Conservation (phyloP, 2,329 filamentous ascomycete species). For the Phaeomoniella chlamydospora region DNA sequence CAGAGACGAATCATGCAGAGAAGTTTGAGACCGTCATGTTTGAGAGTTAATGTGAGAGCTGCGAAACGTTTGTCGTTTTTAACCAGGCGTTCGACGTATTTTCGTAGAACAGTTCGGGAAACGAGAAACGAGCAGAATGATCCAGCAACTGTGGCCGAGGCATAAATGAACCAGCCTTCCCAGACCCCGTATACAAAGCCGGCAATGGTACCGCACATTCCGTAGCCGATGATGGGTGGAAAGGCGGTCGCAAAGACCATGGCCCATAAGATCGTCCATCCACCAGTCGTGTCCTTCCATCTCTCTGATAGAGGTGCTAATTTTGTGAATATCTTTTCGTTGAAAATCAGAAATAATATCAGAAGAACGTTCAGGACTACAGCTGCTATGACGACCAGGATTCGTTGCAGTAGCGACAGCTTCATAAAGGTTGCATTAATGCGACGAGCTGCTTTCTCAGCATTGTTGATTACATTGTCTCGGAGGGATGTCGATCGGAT, state of each 20-base stretch:
- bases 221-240: slow-evolving; percentile 79
- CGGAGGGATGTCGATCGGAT: slow-evolving; percentile 16
- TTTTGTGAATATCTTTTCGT: slow-evolving; percentile 62
- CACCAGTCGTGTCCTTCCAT: slow-evolving; percentile 61
- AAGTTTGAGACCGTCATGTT: slow-evolving; percentile 78
- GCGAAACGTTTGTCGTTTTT: slow-evolving; percentile 76
- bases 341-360: slow-evolving; percentile 63
- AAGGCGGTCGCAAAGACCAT: slow-evolving; percentile 66
- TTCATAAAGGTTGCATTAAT: slow-evolving; percentile 19
- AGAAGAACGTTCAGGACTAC: slow-evolving; percentile 39
- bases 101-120: slow-evolving; percentile 62
- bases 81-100: slow-evolving; percentile 67
- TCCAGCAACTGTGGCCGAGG: slow-evolving; percentile 63
- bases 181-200: slow-evolving; percentile 61
- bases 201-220: slow-evolving; percentile 54
- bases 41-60: slow-evolving; percentile 73
- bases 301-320: slow-evolving; percentile 58
- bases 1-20: slow-evolving; percentile 86
- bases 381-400: slow-evolving; percentile 38
- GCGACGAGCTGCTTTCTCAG: slow-evolving; percentile 18
- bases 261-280: slow-evolving; percentile 61
- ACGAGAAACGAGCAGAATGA: slow-evolving; percentile 67
- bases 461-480: slow-evolving; percentile 22
- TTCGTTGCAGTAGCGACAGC: slow-evolving; percentile 42
- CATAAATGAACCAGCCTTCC: slow-evolving; percentile 68